Conservation (phyloP, 2,329 filamentous ascomycete species). For the Exophiala mesophila region DNA sequence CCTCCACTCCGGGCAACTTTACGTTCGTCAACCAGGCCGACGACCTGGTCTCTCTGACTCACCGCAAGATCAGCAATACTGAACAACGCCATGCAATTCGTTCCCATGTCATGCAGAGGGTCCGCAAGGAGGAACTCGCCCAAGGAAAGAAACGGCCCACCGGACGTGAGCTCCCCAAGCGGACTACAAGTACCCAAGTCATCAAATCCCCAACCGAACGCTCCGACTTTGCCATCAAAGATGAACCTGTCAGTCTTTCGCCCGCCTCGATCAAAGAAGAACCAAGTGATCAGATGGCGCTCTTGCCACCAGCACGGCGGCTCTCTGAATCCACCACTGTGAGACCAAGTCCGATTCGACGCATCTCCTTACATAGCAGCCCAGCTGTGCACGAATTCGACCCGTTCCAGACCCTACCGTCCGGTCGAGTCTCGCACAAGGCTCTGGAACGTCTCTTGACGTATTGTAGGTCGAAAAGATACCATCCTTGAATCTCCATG, state of each 20-base stretch:
- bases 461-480: slow-evolving; percentile 33
- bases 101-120: slow-evolving; percentile 42
- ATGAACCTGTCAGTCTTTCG: slow-evolving; percentile 6
- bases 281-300: background rate
- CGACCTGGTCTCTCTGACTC: slow-evolving; percentile 29
- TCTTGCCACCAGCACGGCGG: background rate
- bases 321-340: background rate
- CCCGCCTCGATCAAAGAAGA: slow-evolving; percentile 1
- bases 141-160: slow-evolving; percentile 35
- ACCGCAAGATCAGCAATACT: slow-evolving; percentile 36
- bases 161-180: slow-evolving; percentile 26
- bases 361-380: background rate
- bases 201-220: slow-evolving; percentile 5
- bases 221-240: slow-evolving; percentile 10
- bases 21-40: slow-evolving; percentile 41
- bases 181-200: slow-evolving; percentile 1
- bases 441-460: slow-evolving; percentile 30
- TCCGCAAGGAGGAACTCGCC: slow-evolving; percentile 37
- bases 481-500: too few species aligned
- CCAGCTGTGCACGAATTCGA: slow-evolving; percentile 31
- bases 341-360: background rate
- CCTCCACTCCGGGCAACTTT: slow-evolving; percentile 25
- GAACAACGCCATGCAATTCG: slow-evolving; percentile 38
- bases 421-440: slow-evolving; percentile 26
- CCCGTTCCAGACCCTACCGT: slow-evolving; percentile 34